Evolutionary conservation across 1,284 basidiomycete genomes (phyloP).

Genomic region (Papiliotrema fonsecae): DNA sequence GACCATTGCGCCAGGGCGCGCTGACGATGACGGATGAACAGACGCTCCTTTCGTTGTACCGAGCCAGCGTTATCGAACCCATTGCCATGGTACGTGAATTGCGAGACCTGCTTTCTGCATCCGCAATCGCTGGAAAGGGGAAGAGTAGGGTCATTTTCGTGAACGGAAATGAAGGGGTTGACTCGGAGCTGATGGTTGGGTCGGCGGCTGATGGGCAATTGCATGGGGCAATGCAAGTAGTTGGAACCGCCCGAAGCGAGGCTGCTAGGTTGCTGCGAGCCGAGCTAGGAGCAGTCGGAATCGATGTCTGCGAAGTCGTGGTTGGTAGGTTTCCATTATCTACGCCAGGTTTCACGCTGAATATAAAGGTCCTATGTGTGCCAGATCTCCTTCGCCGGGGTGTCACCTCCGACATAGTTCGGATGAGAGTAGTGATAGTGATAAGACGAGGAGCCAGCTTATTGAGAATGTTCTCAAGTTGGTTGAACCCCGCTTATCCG

Average conservation of each 20-base stretch:
- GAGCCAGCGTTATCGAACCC: constrained; percentile 36
- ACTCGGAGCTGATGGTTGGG: constrained; percentile 1
- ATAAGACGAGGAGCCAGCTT: constrained; percentile 3
- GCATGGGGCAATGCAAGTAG: neutral
- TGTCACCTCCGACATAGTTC: constrained; percentile 15
- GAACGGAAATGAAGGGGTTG: constrained; percentile 28
- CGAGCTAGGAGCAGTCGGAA: constrained; percentile 25
- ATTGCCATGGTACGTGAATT: constrained; percentile 34
- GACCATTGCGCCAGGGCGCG: constrained; percentile 7
- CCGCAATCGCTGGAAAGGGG: constrained; percentile 4
- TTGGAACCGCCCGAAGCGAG: constrained; percentile 24
- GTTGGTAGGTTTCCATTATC: constrained; percentile 30
- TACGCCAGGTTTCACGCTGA: neutral
- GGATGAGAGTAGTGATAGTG: constrained; percentile 18
- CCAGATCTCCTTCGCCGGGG: constrained; percentile 1
- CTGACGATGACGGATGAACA: constrained; percentile 28
- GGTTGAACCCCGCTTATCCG: constrained; percentile 1
- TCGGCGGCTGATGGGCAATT: constrained; percentile 18
- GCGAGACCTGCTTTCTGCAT: constrained; percentile 24
- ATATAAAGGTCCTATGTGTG: constrained; percentile 7
- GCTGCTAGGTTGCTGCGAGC: constrained; percentile 22
- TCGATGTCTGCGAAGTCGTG: constrained; percentile 40
- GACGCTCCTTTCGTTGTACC: constrained; percentile 30
- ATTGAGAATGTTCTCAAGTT: constrained; percentile 7
- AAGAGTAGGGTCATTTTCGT: constrained; percentile 35